Evolutionary conservation across 306 rosid species (phyloP).

Genomic region (Casuarina glauca): DNA sequence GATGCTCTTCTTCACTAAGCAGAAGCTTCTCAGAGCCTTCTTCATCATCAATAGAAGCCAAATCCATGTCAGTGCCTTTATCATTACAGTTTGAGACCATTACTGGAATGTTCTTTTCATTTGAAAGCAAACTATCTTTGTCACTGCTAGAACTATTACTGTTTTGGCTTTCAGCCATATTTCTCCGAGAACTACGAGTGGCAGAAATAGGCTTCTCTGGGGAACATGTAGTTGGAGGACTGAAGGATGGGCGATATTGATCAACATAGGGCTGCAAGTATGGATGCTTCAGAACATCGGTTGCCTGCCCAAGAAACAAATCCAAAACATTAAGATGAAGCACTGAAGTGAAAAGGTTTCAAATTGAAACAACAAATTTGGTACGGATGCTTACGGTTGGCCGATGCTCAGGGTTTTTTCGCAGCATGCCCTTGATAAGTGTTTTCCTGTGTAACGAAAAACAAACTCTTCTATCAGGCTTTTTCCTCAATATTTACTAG

Average conservation of each 20-base stretch:
- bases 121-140: slow-evolving; percentile 75
- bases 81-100: slow-evolving; percentile 36
- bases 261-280: slow-evolving; percentile 91
- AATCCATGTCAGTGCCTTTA: slow-evolving; percentile 58
- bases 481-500: slow-evolving; percentile 24
- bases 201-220: slow-evolving; percentile 59
- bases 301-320: slow-evolving; percentile 65
- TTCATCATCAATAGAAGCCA: slow-evolving; percentile 60
- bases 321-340: slow-evolving; percentile 25
- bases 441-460: slow-evolving; percentile 67
- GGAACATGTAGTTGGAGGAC: slow-evolving; percentile 49
- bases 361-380: slow-evolving; percentile 20
- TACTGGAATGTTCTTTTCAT: slow-evolving; percentile 56
- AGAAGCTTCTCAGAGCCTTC: slow-evolving; percentile 55
- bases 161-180: slow-evolving; percentile 88
- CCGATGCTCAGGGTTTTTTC: slow-evolving; percentile 95
- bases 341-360: slow-evolving; percentile 9
- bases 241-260: slow-evolving; percentile 71
- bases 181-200: slow-evolving; percentile 49
- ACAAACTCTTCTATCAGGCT: slow-evolving; percentile 2
- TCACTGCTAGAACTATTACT: slow-evolving; percentile 86
- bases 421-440: slow-evolving; percentile 94
- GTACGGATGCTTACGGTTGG: slow-evolving; percentile 67
- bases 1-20: slow-evolving; percentile 50
- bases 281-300: slow-evolving; percentile 92